Evolutionary conservation across 2,329 filamentous ascomycete genomes (phyloP).

Genomic region (Xylariales sp.): DNA sequence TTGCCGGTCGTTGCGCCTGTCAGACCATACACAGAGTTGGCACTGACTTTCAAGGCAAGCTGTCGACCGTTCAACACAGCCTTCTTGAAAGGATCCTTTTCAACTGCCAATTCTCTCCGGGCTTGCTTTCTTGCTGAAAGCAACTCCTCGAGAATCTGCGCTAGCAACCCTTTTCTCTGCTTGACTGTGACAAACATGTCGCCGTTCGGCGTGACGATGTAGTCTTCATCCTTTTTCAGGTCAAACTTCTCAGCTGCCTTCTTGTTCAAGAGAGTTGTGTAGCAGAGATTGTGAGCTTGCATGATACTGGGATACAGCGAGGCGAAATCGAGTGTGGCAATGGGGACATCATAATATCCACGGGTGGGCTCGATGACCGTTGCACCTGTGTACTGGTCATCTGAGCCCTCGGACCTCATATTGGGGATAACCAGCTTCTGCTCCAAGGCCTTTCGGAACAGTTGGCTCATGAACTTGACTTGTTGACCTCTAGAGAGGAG

Average conservation of each 20-base stretch:
- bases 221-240: slow-evolving; percentile 85
- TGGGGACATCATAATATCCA: slow-evolving; percentile 90
- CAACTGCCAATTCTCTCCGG: slow-evolving; percentile 80
- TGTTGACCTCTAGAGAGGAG: slow-evolving; percentile 90
- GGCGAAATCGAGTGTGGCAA: slow-evolving; percentile 97
- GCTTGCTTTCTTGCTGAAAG: slow-evolving; percentile 89
- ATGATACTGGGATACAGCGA: slow-evolving; percentile 99
- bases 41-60: slow-evolving; percentile 90
- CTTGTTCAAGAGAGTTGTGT: slow-evolving; percentile 86
- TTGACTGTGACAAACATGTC: slow-evolving; percentile 89
- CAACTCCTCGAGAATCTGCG: slow-evolving; percentile 93
- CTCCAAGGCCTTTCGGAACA: slow-evolving; percentile 91
- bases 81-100: slow-evolving; percentile 96
- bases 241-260: slow-evolving; percentile 68
- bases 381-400: slow-evolving; percentile 94
- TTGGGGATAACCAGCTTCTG: slow-evolving; percentile 95
- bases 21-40: slow-evolving; percentile 96
- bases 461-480: slow-evolving; percentile 94
- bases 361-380: slow-evolving; percentile 95
- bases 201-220: slow-evolving; percentile 91
- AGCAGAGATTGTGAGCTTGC: slow-evolving; percentile 96
- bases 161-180: slow-evolving; percentile 83
- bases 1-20: slow-evolving; percentile 96
- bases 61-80: slow-evolving; percentile 97
- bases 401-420: slow-evolving; percentile 61